Percentiles rank a stretch among this genome's conserved stretches.
Conservation (phyloP, 2,329 filamentous ascomycete genomes). For the Cordyceps militaris region DNA sequence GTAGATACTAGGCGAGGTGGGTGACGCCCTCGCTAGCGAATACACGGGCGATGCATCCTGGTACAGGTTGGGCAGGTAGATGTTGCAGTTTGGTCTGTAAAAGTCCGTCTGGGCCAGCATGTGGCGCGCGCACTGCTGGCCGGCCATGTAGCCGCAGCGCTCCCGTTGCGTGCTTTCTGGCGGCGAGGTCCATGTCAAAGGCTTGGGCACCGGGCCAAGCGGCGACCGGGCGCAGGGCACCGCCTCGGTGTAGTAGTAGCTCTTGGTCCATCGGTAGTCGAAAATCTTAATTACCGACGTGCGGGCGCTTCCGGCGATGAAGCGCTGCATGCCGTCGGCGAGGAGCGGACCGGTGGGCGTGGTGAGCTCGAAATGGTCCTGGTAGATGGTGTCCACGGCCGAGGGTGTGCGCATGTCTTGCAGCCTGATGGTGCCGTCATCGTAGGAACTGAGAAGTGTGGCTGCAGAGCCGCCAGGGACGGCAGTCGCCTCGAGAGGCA, state of each 20-base stretch:
- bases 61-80: constrained; percentile 27
- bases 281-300: constrained; percentile 36
- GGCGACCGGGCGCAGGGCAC: constrained; percentile 29
- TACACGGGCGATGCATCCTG: constrained; percentile 24
- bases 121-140: constrained; percentile 35
- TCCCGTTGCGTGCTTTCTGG: constrained; percentile 14
- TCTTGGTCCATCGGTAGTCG: constrained; percentile 39
- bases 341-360: constrained; percentile 33
- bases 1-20: constrained; percentile 35
- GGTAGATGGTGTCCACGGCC: constrained; percentile 34
- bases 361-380: constrained; percentile 38
- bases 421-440: constrained; percentile 33
- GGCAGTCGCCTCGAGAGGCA: constrained; percentile 26
- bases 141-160: constrained; percentile 25
- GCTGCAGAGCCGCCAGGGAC: constrained; percentile 22
- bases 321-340: constrained; percentile 34
- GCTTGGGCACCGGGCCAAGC: constrained; percentile 32
- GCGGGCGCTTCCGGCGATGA: constrained; percentile 34
- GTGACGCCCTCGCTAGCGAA: constrained; percentile 33
- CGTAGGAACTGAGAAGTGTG: constrained; percentile 36
- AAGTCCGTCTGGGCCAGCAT: constrained; percentile 30
- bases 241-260: constrained; percentile 36
- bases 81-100: constrained; percentile 36
- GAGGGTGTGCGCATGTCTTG: constrained; percentile 36
- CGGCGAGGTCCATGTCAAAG: constrained; percentile 17